Conservation (phyloP, 345 rosid genomes). For the Passiflora organensis region DNA sequence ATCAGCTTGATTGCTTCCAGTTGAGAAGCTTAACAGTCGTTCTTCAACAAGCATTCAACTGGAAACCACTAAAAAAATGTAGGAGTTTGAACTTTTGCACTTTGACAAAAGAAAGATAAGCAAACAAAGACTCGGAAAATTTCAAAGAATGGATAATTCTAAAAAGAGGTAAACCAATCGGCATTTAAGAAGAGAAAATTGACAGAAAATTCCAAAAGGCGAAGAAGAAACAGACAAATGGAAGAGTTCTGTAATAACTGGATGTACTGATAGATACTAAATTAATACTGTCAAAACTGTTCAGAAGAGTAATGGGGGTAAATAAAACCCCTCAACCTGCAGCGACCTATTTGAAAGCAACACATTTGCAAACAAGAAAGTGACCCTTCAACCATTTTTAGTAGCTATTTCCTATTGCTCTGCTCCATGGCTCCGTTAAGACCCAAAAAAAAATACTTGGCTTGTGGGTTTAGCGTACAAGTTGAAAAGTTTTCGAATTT, state of each 20-base stretch:
- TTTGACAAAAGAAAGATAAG: not conserved
- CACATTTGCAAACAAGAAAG: constrained; percentile 48
- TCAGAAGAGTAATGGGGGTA: not conserved
- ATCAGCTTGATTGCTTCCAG: too few species aligned
- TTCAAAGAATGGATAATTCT: constrained; percentile 15
- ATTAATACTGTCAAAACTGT: constrained; percentile 6
- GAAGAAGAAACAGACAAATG: constrained; percentile 11
- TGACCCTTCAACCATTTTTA: constrained; percentile 50
- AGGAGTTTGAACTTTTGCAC: not conserved
- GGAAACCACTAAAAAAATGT: not conserved
- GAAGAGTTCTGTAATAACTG: not conserved
- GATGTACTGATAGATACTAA: not conserved
- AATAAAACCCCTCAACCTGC: constrained; percentile 36
- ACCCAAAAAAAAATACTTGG: not conserved
- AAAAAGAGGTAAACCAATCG: not conserved
- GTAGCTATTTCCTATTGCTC: not conserved
- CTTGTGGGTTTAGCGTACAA: constrained; percentile 15
- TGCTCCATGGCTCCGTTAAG: not conserved
- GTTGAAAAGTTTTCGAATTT: not conserved
- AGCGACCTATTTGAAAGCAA: constrained; percentile 47
- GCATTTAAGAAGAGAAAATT: not conserved
- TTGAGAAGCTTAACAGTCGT: too few species aligned
- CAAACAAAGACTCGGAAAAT: constrained; percentile 16
- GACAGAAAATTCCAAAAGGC: not conserved
- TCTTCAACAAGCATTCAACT: constrained; percentile 14